Percentiles rank a stretch among this genome's conserved stretches.
phyloP scores from a whole-genome alignment of 768 basidiomycete species.

The Imleria badia region DNA sequence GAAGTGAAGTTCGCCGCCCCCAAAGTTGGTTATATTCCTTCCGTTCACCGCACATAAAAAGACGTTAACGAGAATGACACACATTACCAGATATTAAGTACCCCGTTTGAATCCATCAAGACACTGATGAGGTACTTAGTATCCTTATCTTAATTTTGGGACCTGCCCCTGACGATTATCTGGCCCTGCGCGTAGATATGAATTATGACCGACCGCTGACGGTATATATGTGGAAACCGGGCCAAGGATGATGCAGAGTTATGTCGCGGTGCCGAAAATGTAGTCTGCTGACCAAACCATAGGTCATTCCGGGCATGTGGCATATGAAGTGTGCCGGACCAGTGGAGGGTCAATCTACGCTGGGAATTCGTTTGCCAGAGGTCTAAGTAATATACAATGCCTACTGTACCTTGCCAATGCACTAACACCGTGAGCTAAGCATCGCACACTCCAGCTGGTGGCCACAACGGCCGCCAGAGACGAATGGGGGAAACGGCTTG shows the following conservation, averaged over 20 bases:
- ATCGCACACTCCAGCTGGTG: neutral
- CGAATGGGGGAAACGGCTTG: neutral
- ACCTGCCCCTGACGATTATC: neutral
- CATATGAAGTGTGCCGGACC: no score
- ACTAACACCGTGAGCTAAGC: neutral
- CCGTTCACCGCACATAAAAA: neutral
- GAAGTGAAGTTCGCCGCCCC: neutral
- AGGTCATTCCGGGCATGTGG: no score
- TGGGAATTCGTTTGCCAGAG: no score
- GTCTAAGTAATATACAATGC: neutral
- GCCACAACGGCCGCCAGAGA: neutral
- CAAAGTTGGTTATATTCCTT: slow-evolving; percentile 4
- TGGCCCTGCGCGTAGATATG: neutral
- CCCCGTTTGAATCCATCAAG: no score
- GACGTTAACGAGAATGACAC: no score
- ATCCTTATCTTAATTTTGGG: no score
- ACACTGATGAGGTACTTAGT: no score
- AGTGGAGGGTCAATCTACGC: no score
- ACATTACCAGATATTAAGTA: no score
- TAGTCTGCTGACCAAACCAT: no score
- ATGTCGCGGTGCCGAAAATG: no score
- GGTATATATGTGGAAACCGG: neutral
- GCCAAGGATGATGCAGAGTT: neutral
- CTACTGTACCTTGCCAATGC: no score
- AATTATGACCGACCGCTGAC: neutral